Conservation (phyloP, 805 yeast species). For the Pichia pseudocactophila region DNA sequence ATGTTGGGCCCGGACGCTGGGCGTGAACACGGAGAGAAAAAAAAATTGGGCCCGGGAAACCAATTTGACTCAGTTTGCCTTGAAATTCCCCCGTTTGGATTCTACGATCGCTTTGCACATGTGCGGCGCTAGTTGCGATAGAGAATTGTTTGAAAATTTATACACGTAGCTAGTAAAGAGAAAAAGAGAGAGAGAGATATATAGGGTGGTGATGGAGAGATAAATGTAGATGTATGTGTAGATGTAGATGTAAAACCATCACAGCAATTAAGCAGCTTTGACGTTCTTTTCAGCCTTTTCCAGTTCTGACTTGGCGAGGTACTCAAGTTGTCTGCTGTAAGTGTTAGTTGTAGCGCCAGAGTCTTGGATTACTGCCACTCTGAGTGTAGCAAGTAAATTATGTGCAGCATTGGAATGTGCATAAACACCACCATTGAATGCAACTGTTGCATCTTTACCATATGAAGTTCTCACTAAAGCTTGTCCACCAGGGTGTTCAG, state of each 20-base stretch:
- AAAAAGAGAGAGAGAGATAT: too few relatives aligned
- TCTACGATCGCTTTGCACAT: too few relatives aligned
- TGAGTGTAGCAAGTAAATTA: conserved; percentile 70
- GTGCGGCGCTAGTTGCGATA: too few relatives aligned
- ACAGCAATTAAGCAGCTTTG: neutral
- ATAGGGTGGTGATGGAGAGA: neutral
- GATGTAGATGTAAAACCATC: too few relatives aligned
- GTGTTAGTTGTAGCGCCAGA: conserved; percentile 51
- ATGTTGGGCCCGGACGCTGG: too few relatives aligned
- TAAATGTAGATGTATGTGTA: too few relatives aligned
- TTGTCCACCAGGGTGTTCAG: conserved; percentile 82
- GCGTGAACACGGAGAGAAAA: too few relatives aligned
- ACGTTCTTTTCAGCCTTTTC: conserved; percentile 2
- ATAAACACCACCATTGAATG: conserved; percentile 81
- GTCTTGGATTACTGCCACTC: conserved; percentile 72
- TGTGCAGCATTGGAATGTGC: conserved; percentile 83
- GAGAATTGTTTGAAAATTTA: too few relatives aligned
- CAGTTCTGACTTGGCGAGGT: conserved; percentile 18
- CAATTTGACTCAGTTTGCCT: too few relatives aligned
- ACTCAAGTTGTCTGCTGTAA: conserved; percentile 36
- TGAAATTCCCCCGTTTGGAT: too few relatives aligned
- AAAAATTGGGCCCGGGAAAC: too few relatives aligned
- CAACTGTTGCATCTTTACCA: conserved; percentile 78
- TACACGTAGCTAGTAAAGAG: too few relatives aligned
- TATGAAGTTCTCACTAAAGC: conserved; percentile 59